A percentile compares a stretch with the other conserved stretches of the same genome.
These are phyloP conservation scores for Boechera stricta DNA, from an alignment of 345 rosid genomes.

Conservation along the genomic window DNA sequence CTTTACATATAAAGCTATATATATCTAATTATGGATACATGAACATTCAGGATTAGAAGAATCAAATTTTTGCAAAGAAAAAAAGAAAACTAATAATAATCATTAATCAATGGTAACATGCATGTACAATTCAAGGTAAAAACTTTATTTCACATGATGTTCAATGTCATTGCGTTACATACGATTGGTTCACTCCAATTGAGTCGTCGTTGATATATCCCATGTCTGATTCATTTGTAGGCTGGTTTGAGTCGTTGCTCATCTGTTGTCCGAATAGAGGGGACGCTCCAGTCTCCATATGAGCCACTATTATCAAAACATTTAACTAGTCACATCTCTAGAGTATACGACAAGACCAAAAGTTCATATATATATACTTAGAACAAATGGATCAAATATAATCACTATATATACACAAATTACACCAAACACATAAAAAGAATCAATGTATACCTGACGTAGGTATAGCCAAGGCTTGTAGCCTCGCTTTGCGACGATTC, in stretches of 20 bases:
- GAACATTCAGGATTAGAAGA: too few relatives aligned
- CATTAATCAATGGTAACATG: not conserved
- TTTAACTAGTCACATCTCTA: conserved; percentile 5
- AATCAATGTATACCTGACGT: conserved; percentile 21
- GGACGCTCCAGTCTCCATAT: conserved; percentile 20
- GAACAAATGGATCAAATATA: not conserved
- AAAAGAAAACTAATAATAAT: not conserved
- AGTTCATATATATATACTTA: not conserved
- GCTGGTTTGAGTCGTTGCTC: not conserved
- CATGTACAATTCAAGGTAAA: not conserved
- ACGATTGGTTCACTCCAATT: not conserved
- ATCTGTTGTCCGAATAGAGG: conserved; percentile 20
- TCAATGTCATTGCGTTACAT: not conserved
- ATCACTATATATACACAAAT: not conserved
- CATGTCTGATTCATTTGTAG: not conserved
- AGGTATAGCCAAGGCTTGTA: conserved; percentile 6
- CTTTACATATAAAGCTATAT: too few relatives aligned
- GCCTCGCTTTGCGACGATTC: conserved; percentile 15
- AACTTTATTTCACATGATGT: not conserved
- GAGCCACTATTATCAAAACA: conserved; percentile 11
- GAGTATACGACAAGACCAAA: not conserved
- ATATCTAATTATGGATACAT: too few relatives aligned
- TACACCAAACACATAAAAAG: not conserved
- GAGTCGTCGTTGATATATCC: not conserved
- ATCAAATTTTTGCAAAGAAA: too few relatives aligned